phyloP scores from a whole-genome alignment of 495 filamentous ascomycete species.

The Immersiella caudata region DNA sequence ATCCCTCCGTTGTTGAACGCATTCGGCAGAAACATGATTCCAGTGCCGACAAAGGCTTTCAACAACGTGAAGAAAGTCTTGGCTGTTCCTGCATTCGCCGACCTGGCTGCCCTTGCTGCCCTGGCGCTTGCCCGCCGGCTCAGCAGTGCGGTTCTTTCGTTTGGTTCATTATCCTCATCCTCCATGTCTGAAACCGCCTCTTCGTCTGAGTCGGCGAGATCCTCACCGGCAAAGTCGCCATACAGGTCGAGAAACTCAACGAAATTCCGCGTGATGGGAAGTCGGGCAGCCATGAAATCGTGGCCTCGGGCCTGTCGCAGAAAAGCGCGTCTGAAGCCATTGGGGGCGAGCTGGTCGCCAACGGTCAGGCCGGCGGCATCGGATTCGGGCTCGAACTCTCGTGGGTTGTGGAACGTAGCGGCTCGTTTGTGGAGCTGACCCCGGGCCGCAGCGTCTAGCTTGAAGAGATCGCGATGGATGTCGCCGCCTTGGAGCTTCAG shows the following conservation, averaged over 20 bases:
- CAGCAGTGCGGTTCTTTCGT: conserved; percentile 58
- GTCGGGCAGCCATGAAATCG: conserved; percentile 44
- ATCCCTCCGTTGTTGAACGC: conserved; percentile 69
- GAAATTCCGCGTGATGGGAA: conserved; percentile 64
- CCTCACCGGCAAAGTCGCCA: conserved; percentile 72
- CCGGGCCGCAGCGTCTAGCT: conserved; percentile 56
- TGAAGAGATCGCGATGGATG: conserved; percentile 70
- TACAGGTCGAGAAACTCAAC: conserved; percentile 71
- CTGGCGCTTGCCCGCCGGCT: conserved; percentile 47
- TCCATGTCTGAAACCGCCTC: conserved; percentile 53
- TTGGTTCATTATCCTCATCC: conserved; percentile 46
- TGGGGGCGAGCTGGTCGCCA: conserved; percentile 57
- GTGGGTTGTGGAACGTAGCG: conserved; percentile 59
- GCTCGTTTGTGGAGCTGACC: conserved; percentile 54
- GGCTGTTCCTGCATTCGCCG: conserved; percentile 59
- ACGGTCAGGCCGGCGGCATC: conserved; percentile 41
- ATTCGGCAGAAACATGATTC: conserved; percentile 70
- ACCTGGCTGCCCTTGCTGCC: conserved; percentile 23
- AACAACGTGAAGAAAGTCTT: conserved; percentile 70
- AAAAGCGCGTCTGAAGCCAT: conserved; percentile 64
- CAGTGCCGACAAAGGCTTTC: conserved; percentile 68
- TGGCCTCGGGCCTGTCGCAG: conserved; percentile 52
- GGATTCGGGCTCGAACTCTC: conserved; percentile 31
- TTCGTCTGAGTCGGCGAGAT: conserved; percentile 66
- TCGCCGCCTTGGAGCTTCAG: conserved; percentile 68